phyloP scores from a whole-genome alignment of 2,329 filamentous ascomycete species.

The Pseudodiploospora longispora region DNA sequence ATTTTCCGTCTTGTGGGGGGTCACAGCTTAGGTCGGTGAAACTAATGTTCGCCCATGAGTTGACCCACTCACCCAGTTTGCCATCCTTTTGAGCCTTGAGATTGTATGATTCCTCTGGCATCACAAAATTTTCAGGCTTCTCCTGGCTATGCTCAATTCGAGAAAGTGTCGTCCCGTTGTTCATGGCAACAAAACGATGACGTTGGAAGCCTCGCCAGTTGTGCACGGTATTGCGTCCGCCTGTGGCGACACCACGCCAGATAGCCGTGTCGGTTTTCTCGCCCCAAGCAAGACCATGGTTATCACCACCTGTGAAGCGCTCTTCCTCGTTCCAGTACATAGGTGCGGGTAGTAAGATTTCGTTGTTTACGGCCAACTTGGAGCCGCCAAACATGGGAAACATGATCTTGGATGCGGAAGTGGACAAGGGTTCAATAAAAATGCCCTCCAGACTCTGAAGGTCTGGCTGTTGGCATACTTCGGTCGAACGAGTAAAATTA shows the following conservation, averaged over 20 bases:
- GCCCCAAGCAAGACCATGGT: constrained; percentile 47
- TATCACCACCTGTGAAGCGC: constrained; percentile 50
- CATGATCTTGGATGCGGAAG: constrained; percentile 47
- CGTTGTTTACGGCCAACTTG: constrained; percentile 61
- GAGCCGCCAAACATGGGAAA: constrained; percentile 62
- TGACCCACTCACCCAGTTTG: constrained; percentile 42
- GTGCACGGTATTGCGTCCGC: constrained; percentile 47
- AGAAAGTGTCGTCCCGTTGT: constrained; percentile 54
- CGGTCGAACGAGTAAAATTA: constrained; percentile 52
- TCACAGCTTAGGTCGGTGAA: constrained; percentile 49
- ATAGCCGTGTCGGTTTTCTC: constrained; percentile 46
- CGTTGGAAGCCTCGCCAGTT: constrained; percentile 70
- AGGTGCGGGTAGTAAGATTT: constrained; percentile 60
- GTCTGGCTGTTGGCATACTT: constrained; percentile 59
- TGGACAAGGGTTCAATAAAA: constrained; percentile 52
- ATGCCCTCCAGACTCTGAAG: constrained; percentile 56
- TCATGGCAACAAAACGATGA: constrained; percentile 67
- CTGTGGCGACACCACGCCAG: constrained; percentile 62
- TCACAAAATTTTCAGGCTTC: constrained; percentile 43
- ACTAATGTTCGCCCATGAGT: constrained; percentile 39
- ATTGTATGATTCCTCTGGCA: constrained; percentile 40
- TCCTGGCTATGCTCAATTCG: constrained; percentile 37
- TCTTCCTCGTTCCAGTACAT: constrained; percentile 61
- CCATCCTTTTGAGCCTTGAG: constrained; percentile 37
- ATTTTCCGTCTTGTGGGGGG: constrained; percentile 28